A percentile compares a stretch with the other conserved stretches of the same genome.
Evolutionary conservation across 1,284 basidiomycete genomes (phyloP).

Genomic region (Heterobasidion annosum): DNA sequence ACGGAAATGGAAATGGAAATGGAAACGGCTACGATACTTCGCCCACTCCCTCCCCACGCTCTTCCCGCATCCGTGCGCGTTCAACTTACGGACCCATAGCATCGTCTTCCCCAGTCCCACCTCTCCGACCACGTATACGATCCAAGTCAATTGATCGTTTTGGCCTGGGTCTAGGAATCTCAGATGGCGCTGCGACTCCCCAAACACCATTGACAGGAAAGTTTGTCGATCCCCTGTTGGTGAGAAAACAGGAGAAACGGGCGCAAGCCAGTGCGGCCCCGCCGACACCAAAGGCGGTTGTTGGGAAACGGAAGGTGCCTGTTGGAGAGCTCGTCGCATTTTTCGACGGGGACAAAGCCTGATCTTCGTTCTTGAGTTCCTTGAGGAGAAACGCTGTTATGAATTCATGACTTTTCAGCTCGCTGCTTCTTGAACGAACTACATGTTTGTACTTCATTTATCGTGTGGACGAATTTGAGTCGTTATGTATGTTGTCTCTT

Average conservation of each 20-base stretch:
- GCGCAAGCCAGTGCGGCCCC: slow-evolving; percentile 30
- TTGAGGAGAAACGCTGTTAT: not conserved
- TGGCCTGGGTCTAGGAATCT: slow-evolving; percentile 18
- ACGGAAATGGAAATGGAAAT: not conserved
- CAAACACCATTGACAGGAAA: slow-evolving; percentile 20
- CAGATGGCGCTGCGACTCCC: slow-evolving; percentile 9
- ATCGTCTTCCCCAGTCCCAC: slow-evolving; percentile 17
- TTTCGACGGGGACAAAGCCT: slow-evolving; percentile 60
- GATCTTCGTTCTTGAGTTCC: not conserved
- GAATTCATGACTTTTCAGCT: not conserved
- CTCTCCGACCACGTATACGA: slow-evolving; percentile 36
- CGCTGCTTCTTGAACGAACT: not conserved
- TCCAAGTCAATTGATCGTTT: slow-evolving; percentile 47
- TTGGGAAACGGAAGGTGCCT: slow-evolving; percentile 53
- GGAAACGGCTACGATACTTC: not conserved
- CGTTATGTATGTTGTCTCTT: not conserved
- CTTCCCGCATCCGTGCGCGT: not conserved
- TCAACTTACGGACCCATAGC: slow-evolving; percentile 13
- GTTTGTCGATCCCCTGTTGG: slow-evolving; percentile 67
- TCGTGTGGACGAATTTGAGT: not conserved
- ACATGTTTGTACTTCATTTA: not conserved
- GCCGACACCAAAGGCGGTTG: slow-evolving; percentile 20
- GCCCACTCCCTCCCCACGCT: not conserved
- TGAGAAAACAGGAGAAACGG: slow-evolving; percentile 53
- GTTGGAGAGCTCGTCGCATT: slow-evolving; percentile 74